Conservation (phyloP, 257 asterid species). For the Solanum bukasovii region DNA sequence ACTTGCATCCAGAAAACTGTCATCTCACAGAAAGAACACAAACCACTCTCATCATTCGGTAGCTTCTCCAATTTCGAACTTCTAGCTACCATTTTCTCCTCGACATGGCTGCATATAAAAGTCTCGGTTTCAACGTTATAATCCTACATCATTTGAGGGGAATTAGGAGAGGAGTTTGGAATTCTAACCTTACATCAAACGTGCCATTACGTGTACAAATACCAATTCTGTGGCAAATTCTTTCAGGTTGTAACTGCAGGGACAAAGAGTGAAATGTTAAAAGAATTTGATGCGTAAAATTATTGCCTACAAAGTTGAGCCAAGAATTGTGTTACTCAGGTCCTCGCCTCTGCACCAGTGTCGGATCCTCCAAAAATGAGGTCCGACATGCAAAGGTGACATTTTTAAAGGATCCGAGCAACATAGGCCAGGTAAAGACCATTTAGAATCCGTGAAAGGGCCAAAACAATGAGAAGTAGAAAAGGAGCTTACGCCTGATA, state of each 20-base stretch:
- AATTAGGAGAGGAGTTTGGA: not conserved
- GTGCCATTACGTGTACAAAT: constrained; percentile 5
- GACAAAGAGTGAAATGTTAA: not conserved
- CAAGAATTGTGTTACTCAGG: not conserved
- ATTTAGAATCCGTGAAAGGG: not conserved
- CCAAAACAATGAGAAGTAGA: not conserved
- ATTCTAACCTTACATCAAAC: constrained; percentile 1
- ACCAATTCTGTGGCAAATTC: constrained; percentile 9
- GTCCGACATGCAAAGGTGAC: not conserved
- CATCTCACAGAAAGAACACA: constrained; percentile 22
- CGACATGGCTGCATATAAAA: not conserved
- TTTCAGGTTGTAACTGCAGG: constrained; percentile 11
- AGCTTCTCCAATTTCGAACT: not conserved
- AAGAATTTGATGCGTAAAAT: not conserved
- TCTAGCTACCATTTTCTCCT: not conserved
- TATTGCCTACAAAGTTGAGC: not conserved
- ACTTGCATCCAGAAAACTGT: constrained; percentile 26
- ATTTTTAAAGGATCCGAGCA: not conserved
- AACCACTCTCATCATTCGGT: not conserved
- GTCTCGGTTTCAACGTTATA: not conserved
- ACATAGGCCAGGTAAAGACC: not conserved
- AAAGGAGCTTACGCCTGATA: constrained; percentile 18
- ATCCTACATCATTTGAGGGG: not conserved
- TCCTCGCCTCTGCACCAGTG: not conserved
- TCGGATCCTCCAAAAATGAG: not conserved